Evolutionary conservation across 2,329 filamentous ascomycete species (phyloP).

Genomic region (Aspergillus luchuensis): DNA sequence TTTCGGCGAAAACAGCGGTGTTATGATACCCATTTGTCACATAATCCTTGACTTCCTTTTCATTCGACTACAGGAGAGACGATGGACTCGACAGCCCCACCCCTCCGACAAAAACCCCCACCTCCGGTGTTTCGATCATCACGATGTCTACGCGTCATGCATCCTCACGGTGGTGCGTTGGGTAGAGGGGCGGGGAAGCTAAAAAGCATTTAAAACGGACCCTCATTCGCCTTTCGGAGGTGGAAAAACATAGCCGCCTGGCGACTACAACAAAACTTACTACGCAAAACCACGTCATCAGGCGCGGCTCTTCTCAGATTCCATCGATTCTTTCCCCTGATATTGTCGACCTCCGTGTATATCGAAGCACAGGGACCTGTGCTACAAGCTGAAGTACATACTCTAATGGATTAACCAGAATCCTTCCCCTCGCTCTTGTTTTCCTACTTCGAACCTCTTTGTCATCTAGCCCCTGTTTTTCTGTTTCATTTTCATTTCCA

Average conservation of each 20-base stretch:
- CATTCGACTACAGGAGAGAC: conserved; percentile 14
- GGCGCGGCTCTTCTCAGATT: background rate
- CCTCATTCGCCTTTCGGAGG: background rate
- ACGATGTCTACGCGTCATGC: conserved; percentile 4
- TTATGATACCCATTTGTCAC: conserved; percentile 45
- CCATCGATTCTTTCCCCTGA: background rate
- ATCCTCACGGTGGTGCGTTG: background rate
- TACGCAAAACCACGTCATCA: background rate
- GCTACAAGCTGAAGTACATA: conserved; percentile 19
- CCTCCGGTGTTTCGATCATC: background rate
- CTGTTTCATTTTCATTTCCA: too few species aligned
- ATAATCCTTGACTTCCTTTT: conserved; percentile 30
- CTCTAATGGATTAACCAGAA: conserved; percentile 12
- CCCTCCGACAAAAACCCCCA: background rate
- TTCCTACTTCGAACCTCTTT: conserved; percentile 4
- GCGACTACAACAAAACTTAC: background rate
- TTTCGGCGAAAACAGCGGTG: conserved; percentile 35
- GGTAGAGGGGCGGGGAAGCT: background rate
- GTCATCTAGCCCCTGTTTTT: background rate
- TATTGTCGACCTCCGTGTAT: conserved; percentile 12
- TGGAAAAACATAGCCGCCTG: background rate
- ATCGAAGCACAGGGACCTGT: conserved; percentile 13
- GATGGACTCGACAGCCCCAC: conserved; percentile 13
- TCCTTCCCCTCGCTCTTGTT: conserved; percentile 7
- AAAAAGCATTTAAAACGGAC: background rate